phyloP scores from a whole-genome alignment of 176 grass and related monocot species.

The Zizania latifolia region DNA sequence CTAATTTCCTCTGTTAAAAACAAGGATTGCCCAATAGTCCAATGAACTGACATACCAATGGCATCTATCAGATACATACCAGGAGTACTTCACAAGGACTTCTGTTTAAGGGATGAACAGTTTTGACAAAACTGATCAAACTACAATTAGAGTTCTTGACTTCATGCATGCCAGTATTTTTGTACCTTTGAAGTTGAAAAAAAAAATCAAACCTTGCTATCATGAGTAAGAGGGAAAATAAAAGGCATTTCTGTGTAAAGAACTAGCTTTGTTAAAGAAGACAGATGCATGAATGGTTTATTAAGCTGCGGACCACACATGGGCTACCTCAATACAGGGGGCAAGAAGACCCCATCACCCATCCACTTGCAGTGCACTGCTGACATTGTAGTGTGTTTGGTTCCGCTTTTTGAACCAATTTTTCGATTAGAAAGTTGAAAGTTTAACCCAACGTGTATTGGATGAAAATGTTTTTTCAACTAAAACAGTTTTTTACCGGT shows the following conservation, averaged over 20 bases:
- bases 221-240: neutral
- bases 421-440: too few species aligned
- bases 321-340: slow-evolving; percentile 32
- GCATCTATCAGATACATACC: neutral
- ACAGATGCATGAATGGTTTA: slow-evolving; percentile 17
- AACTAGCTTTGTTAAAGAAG: neutral
- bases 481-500: too few species aligned
- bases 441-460: too few species aligned
- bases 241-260: neutral
- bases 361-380: neutral
- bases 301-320: slow-evolving; percentile 18
- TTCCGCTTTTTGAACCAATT: too few species aligned
- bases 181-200: neutral
- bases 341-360: slow-evolving; percentile 15
- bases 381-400: too few species aligned
- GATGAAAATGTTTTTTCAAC: too few species aligned
- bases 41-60: neutral
- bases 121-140: neutral
- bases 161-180: neutral
- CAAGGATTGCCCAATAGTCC: neutral
- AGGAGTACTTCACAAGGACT: neutral
- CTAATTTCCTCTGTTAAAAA: neutral
- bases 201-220: neutral
- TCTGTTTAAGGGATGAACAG: neutral
- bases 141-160: neutral